These are phyloP conservation scores for Pseudocercospora pini-densiflorae DNA, from an alignment of 2,329 filamentous ascomycete genomes.

Conservation along the genomic window DNA sequence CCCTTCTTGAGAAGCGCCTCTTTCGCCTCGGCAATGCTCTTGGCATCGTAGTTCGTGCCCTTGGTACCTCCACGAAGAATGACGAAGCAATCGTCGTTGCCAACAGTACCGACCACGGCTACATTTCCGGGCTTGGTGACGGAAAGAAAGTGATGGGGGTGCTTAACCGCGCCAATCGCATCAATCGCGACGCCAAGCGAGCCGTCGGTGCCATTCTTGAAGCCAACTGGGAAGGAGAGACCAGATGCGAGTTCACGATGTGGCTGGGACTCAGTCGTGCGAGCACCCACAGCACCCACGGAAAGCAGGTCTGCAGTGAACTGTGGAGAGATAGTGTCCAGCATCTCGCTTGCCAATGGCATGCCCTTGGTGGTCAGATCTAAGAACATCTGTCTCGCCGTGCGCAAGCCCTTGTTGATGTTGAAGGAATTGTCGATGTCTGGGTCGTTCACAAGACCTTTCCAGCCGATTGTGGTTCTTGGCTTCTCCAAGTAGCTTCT, in stretches of 20 bases:
- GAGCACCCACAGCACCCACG: conserved; percentile 90
- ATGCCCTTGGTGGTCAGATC: conserved; percentile 91
- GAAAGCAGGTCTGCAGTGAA: conserved; percentile 92
- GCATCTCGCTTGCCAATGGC: conserved; percentile 96
- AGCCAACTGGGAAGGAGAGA: conserved; percentile 94
- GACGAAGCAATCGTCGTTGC: conserved; percentile 97
- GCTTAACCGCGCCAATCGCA: conserved; percentile 88
- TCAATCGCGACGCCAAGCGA: conserved; percentile 88
- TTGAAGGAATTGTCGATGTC: conserved; percentile 99
- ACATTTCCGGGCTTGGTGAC: conserved; percentile 96
- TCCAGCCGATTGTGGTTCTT: conserved; percentile 97
- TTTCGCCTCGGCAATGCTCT: conserved; percentile 84
- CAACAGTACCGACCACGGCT: conserved; percentile 90
- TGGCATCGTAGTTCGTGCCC: conserved; percentile 90
- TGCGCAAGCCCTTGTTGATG: conserved; percentile 94
- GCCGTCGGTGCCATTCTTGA: conserved; percentile 99
- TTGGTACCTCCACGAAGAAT: conserved; percentile 91
- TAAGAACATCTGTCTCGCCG: conserved; percentile 88
- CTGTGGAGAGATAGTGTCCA: conserved; percentile 97
- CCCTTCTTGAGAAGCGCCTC: conserved; percentile 75
- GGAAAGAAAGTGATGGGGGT: conserved; percentile 95
- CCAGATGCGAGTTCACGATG: conserved; percentile 94
- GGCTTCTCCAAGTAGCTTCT: conserved; percentile 98
- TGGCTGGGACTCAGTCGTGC: conserved; percentile 94
- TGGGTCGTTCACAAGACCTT: conserved; percentile 97